These are phyloP conservation scores for Pseudogymnoascus sp. DNA, from an alignment of 2,329 filamentous ascomycete genomes.

Conservation along the genomic window DNA sequence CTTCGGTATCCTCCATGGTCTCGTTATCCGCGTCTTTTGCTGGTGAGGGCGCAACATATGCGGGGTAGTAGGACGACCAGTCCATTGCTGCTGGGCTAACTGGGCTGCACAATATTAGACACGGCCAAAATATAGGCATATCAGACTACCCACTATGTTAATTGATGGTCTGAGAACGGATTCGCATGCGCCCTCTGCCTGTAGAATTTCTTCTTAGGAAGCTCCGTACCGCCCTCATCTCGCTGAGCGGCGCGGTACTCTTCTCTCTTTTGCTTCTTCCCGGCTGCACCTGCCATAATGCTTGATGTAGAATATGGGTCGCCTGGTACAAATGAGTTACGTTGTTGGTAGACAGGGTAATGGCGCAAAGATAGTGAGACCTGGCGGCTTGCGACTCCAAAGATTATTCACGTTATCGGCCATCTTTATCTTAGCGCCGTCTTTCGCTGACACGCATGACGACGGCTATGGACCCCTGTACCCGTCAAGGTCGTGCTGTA, in stretches of 20 bases:
- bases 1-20: conserved; percentile 17
- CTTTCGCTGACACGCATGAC: conserved; percentile 4
- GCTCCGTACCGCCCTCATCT: conserved; percentile 36
- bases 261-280: conserved; percentile 57
- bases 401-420: conserved; percentile 8
- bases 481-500: conserved; percentile 8
- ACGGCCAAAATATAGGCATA: background rate
- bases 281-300: conserved; percentile 37
- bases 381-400: conserved; percentile 2
- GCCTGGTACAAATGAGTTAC: background rate
- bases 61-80: conserved; percentile 78
- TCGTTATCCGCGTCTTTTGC: conserved; percentile 26
- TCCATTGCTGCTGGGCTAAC: conserved; percentile 75
- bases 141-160: conserved; percentile 63
- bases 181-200: conserved; percentile 95
- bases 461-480: conserved; percentile 8
- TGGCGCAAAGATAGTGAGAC: conserved; percentile 2
- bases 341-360: background rate
- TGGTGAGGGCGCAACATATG: conserved; percentile 46
- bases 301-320: background rate
- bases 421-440: conserved; percentile 9
- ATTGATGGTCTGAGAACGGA: conserved; percentile 87
- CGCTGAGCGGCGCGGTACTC: conserved; percentile 50
- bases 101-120: conserved; percentile 48
- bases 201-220: conserved; percentile 94